phyloP scores from a whole-genome alignment of 768 basidiomycete genomes.

The Gloeophyllum trabeum region DNA sequence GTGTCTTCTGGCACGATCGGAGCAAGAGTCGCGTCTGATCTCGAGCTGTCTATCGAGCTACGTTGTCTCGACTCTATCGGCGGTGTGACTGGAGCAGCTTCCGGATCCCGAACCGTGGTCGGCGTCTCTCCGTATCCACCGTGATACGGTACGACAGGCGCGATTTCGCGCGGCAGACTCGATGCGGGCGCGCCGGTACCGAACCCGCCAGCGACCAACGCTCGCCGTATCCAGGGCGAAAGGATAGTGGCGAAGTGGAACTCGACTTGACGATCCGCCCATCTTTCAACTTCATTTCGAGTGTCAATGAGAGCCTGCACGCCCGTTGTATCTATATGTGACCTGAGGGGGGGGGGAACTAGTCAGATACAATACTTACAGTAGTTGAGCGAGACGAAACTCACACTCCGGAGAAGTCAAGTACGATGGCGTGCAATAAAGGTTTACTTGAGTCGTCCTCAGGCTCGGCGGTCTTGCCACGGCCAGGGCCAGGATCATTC shows the following conservation, averaged over 20 bases:
- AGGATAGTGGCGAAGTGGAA: slow-evolving; percentile 93
- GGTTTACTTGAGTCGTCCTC: slow-evolving; percentile 50
- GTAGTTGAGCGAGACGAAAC: slow-evolving; percentile 12
- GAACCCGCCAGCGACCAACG: slow-evolving; percentile 84
- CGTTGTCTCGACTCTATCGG: neutral
- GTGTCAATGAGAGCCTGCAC: slow-evolving; percentile 88
- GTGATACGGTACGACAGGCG: slow-evolving; percentile 61
- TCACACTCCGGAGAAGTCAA: slow-evolving; percentile 83
- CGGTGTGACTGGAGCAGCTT: slow-evolving; percentile 5
- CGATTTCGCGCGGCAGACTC: slow-evolving; percentile 48
- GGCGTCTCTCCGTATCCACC: slow-evolving; percentile 24
- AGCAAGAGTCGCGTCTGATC: slow-evolving; percentile 5
- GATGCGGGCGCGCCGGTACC: slow-evolving; percentile 49
- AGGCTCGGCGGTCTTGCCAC: slow-evolving; percentile 33
- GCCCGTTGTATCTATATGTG: slow-evolving; percentile 86
- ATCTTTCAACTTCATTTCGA: slow-evolving; percentile 78
- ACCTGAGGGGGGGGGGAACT: slow-evolving; percentile 26
- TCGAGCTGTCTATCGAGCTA: slow-evolving; percentile 2
- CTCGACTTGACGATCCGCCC: slow-evolving; percentile 70
- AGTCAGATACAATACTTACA: neutral
- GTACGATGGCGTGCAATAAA: slow-evolving; percentile 70
- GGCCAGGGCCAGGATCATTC: slow-evolving; percentile 82
- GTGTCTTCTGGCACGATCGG: slow-evolving; percentile 43
- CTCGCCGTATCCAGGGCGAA: slow-evolving; percentile 90
- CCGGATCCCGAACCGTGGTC: slow-evolving; percentile 4